Evolutionary conservation across 129 eudicot species (phyloP).

Genomic region (Tagetes patula): DNA sequence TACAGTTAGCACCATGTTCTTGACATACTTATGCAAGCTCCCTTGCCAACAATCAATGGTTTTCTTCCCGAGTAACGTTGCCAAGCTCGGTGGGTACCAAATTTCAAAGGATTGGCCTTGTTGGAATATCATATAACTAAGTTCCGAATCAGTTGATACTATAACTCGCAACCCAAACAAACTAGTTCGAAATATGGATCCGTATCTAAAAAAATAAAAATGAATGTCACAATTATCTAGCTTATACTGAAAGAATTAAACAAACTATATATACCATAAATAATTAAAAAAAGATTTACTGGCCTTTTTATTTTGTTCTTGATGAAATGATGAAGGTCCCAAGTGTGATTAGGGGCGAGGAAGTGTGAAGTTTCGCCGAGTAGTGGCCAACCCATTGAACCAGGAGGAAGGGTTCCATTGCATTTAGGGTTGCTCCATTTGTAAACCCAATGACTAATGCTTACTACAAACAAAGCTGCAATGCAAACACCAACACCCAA

Average conservation of each 20-base stretch:
- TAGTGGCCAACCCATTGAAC: conserved; percentile 47
- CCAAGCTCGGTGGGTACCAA: conserved; percentile 73
- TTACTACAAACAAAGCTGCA: conserved; percentile 34
- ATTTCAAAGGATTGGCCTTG: conserved; percentile 64
- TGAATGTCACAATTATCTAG: background rate
- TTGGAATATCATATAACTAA: conserved; percentile 59
- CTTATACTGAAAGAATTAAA: too few relatives aligned
- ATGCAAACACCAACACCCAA: conserved; percentile 36
- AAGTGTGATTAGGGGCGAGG: conserved; percentile 46
- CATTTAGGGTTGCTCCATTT: conserved; percentile 69
- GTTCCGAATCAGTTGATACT: conserved; percentile 70
- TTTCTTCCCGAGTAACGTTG: conserved; percentile 65
- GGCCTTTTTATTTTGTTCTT: conserved; percentile 73
- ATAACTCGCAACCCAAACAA: conserved; percentile 66
- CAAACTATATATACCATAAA: too few relatives aligned
- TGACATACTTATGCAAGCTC: conserved; percentile 69
- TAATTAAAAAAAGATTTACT: too few relatives aligned
- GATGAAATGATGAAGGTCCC: conserved; percentile 53
- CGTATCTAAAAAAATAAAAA: conserved; percentile 48
- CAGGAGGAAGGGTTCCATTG: conserved; percentile 67
- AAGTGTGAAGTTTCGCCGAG: conserved; percentile 70
- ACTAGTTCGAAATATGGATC: conserved; percentile 68
- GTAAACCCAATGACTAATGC: conserved; percentile 59
- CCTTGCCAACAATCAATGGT: conserved; percentile 77
- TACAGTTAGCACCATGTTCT: conserved; percentile 66